Conservation (phyloP, 2,329 filamentous ascomycete species). For the Pestalotiopsis sp. region DNA sequence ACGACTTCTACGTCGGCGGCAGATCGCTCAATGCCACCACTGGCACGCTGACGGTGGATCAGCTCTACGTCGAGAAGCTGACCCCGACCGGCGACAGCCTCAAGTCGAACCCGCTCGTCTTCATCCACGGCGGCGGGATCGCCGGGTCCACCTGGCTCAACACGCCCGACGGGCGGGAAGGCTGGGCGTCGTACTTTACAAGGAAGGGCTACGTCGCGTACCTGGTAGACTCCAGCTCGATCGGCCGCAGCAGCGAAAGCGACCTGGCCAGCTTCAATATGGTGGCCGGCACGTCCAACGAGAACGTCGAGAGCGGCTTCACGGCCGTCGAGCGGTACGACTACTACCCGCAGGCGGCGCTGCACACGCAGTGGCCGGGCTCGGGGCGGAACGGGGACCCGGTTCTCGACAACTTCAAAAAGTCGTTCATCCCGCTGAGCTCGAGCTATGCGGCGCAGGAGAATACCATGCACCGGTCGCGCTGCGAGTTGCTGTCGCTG, state of each 20-base stretch:
- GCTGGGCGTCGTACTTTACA: constrained; percentile 51
- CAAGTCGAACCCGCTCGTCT: not conserved
- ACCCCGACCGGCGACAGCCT: not conserved
- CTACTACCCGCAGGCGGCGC: constrained; percentile 33
- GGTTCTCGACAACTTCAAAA: constrained; percentile 30
- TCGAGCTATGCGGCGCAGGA: constrained; percentile 31
- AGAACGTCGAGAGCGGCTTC: constrained; percentile 26
- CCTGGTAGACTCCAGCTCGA: constrained; percentile 31
- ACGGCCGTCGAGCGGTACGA: constrained; percentile 20
- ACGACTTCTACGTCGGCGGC: constrained; percentile 4
- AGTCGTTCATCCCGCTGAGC: constrained; percentile 21
- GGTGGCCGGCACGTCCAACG: constrained; percentile 21
- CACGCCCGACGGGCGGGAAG: constrained; percentile 46
- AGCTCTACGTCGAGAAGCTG: constrained; percentile 6
- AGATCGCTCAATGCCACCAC: not conserved
- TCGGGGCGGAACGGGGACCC: constrained; percentile 26
- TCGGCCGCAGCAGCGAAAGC: constrained; percentile 20
- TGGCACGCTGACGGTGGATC: not conserved
- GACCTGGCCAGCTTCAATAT: constrained; percentile 22
- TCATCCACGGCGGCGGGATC: not conserved
- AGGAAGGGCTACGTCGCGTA: constrained; percentile 46
- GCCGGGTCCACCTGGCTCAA: constrained; percentile 42
- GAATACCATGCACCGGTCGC: constrained; percentile 27
- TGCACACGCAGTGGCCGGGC: constrained; percentile 24
- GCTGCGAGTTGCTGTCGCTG: constrained; percentile 31